Percentiles rank a stretch among this genome's conserved stretches.
Evolutionary conservation across 2,329 filamentous ascomycete species (phyloP).

Genomic region (Drechslera avenae): DNA sequence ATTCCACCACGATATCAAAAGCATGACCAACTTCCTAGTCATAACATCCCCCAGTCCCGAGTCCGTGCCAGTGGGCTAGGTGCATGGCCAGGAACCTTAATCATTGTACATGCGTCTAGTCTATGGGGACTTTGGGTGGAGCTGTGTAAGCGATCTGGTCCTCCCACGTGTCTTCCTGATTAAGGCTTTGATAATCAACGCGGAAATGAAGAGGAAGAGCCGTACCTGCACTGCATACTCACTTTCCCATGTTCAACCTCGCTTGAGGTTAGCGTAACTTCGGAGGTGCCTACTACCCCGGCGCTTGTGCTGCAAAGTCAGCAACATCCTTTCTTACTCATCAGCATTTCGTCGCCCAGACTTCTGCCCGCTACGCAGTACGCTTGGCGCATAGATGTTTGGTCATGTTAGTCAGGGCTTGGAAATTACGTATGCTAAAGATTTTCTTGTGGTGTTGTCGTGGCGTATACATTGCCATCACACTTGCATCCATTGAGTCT

Average conservation of each 20-base stretch:
- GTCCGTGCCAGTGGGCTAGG: neutral
- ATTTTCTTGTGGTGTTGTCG: neutral
- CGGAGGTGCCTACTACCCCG: constrained; percentile 14
- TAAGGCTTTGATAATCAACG: constrained; percentile 29
- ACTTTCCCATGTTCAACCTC: constrained; percentile 11
- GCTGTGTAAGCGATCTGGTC: neutral
- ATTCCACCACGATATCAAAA: constrained; percentile 10
- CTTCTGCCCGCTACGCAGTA: neutral
- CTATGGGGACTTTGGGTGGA: too few relatives aligned
- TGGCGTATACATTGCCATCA: neutral
- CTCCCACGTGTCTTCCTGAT: constrained; percentile 13
- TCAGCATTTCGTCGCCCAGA: constrained; percentile 20
- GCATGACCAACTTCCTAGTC: constrained; percentile 20
- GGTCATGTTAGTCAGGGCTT: constrained; percentile 17
- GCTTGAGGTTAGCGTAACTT: constrained; percentile 17
- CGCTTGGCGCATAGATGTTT: neutral
- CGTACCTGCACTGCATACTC: neutral
- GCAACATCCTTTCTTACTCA: constrained; percentile 24
- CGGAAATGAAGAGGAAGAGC: neutral
- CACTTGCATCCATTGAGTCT: constrained; percentile 14
- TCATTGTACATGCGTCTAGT: neutral
- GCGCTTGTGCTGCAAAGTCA: constrained; percentile 23
- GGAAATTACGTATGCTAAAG: constrained; percentile 1
- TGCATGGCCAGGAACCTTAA: constrained; percentile 5
- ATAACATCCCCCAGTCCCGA: neutral